phyloP scores from a whole-genome alignment of 768 basidiomycete species.

The Auriscalpium orientale region DNA sequence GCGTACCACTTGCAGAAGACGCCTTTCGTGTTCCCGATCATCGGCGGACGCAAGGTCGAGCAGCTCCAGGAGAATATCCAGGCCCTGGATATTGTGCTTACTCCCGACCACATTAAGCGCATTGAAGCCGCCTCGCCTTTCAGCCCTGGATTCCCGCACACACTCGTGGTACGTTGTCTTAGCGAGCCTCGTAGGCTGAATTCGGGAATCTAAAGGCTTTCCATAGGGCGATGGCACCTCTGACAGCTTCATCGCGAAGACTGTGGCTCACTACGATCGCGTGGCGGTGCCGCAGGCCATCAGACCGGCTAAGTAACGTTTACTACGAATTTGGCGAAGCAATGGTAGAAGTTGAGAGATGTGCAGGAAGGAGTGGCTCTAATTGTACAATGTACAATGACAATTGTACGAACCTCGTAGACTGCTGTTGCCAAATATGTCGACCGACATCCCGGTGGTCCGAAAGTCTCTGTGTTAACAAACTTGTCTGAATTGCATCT shows the following conservation, averaged over 20 bases:
- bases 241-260: not conserved
- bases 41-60: slow-evolving; percentile 46
- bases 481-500: too few species aligned
- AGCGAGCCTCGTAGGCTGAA: too few species aligned
- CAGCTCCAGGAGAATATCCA: slow-evolving; percentile 43
- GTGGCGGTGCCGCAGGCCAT: not conserved
- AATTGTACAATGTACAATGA: too few species aligned
- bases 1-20: slow-evolving; percentile 50
- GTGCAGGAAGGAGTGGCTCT: too few species aligned
- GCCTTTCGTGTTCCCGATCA: slow-evolving; percentile 43
- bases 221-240: not conserved
- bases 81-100: slow-evolving; percentile 40
- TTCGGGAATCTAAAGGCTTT: not conserved
- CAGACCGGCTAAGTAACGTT: not conserved
- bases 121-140: slow-evolving; percentile 38
- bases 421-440: too few species aligned
- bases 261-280: not conserved
- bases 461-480: too few species aligned
- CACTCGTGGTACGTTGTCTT: slow-evolving; percentile 23
- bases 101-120: slow-evolving; percentile 36
- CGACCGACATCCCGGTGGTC: too few species aligned
- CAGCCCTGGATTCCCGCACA: slow-evolving; percentile 37
- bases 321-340: too few species aligned
- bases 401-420: too few species aligned
- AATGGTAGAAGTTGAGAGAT: too few species aligned